Percentiles rank a stretch among this genome's conserved stretches.
Conservation (phyloP, 2,329 filamentous ascomycete genomes). For the Zymoseptoria brevis region DNA sequence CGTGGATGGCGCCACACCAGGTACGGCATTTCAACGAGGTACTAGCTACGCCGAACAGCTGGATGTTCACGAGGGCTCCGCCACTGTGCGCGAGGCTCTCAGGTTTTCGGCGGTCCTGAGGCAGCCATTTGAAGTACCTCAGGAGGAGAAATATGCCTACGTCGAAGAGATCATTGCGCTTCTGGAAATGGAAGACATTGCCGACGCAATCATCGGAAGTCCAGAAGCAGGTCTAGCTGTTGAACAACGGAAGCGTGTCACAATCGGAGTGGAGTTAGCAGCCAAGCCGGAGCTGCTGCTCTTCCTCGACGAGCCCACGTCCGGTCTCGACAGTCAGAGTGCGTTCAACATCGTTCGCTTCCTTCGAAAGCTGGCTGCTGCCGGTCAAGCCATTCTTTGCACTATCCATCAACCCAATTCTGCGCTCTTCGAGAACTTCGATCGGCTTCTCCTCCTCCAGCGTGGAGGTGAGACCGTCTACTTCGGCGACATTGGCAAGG, state of each 20-base stretch:
- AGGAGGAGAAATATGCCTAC: constrained; percentile 55
- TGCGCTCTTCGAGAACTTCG: constrained; percentile 80
- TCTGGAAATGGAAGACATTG: constrained; percentile 58
- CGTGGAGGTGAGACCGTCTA: constrained; percentile 75
- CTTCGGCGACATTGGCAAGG: constrained; percentile 74
- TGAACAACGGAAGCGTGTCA: constrained; percentile 61
- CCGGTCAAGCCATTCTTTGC: constrained; percentile 80
- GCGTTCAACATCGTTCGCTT: constrained; percentile 73
- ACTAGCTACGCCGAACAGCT: constrained; percentile 60
- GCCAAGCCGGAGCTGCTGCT: constrained; percentile 64
- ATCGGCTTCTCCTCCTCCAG: constrained; percentile 70
- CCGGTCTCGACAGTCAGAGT: constrained; percentile 62
- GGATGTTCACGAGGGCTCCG: constrained; percentile 55
- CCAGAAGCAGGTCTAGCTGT: constrained; percentile 54
- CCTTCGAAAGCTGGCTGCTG: constrained; percentile 66
- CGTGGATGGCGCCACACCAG: constrained; percentile 47
- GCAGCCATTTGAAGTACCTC: constrained; percentile 51
- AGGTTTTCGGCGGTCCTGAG: constrained; percentile 59
- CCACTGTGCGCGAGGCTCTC: constrained; percentile 58
- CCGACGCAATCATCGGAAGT: constrained; percentile 57
- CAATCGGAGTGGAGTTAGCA: constrained; percentile 53
- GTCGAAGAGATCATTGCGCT: constrained; percentile 59
- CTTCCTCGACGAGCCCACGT: constrained; percentile 73
- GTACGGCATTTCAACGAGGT: constrained; percentile 54
- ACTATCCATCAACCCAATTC: constrained; percentile 89